These are phyloP conservation scores for Cryptococcus floricola DNA, from an alignment of 1,284 basidiomycete genomes.

Conservation along the genomic window DNA sequence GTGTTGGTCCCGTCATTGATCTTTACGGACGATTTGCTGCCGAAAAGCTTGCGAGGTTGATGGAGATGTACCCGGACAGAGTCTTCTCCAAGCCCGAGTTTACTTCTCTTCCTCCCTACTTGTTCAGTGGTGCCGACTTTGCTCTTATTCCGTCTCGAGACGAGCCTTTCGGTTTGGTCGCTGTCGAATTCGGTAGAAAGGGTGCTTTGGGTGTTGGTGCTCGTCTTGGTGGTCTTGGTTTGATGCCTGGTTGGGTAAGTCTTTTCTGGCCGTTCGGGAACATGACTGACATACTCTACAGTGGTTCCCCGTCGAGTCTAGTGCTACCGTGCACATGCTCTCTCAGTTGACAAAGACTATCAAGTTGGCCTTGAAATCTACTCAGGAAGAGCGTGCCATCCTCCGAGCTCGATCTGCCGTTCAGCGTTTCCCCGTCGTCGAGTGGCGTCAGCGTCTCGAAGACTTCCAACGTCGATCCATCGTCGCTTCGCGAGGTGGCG, in stretches of 20 bases:
- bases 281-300: constrained; percentile 37
- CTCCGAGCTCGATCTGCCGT: constrained; percentile 85
- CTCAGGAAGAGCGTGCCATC: constrained; percentile 82
- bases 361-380: constrained; percentile 85
- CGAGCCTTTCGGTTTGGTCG: constrained; percentile 89
- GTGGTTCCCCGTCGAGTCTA: constrained; percentile 95
- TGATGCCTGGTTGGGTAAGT: constrained; percentile 94
- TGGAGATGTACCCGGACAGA: constrained; percentile 90
- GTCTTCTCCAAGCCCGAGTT: constrained; percentile 92
- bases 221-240: constrained; percentile 84
- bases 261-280: background rate
- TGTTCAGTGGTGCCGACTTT: constrained; percentile 91
- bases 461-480: constrained; percentile 88
- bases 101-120: constrained; percentile 82
- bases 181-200: constrained; percentile 90
- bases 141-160: constrained; percentile 90
- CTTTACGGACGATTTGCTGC: constrained; percentile 89
- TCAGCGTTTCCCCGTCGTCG: constrained; percentile 91
- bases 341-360: constrained; percentile 92
- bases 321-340: constrained; percentile 83
- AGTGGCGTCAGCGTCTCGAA: constrained; percentile 91
- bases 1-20: constrained; percentile 89
- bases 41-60: constrained; percentile 81
- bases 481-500: constrained; percentile 61
- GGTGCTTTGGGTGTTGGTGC: constrained; percentile 90